Evolutionary conservation across 2,329 filamentous ascomycete species (phyloP), one percentile per base, ranked within the genome.

Genomic region (Ramularia endophylla): DNA sequence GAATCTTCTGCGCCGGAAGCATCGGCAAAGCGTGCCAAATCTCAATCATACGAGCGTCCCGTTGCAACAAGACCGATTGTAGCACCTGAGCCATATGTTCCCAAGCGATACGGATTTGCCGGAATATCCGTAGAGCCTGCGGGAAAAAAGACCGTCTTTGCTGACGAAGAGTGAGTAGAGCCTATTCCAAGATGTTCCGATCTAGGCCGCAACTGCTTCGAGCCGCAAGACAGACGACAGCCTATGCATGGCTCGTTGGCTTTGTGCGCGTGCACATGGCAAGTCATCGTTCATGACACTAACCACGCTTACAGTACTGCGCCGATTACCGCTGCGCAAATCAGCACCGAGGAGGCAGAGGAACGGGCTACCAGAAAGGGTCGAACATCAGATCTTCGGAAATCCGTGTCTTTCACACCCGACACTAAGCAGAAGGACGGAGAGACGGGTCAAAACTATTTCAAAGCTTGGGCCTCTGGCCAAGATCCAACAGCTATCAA

Each of bases 321-420:
- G 22, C 22, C 22, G 11, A 25, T 25, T 25, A 25, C 22, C 11
- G 22, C 11, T 6, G 22, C 22, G 22, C 22, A 6, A 25, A 25
- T 25, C 11, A 25, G 22, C 11, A 36, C 12, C 34, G 8, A 36
- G 22, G 20, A 20, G 20, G 5, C 18, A 8, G 20, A 36, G 22
- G 20, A 25, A 25, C 17, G 11, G 4, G n/a, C 27, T 29, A 15
- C 35, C 11, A 33, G 28, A 13, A 17, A 34, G 8, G 25, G 31
- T 32, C 46, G 34, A 16, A 41, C 44, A 37, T 34, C 41, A 11
- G 41, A 31, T 15, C 38, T 41, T 7, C 52, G 57, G 16, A 82
- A 83, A 58, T 78, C 75, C 3, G 80, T 85, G 7, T 74, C 77
- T 1, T 84, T 85, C 57, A 75, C 79, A 1, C 68, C 75, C 6